phyloP scores from a whole-genome alignment of 441 rosid species.

The Pelargonium fulgidum region DNA sequence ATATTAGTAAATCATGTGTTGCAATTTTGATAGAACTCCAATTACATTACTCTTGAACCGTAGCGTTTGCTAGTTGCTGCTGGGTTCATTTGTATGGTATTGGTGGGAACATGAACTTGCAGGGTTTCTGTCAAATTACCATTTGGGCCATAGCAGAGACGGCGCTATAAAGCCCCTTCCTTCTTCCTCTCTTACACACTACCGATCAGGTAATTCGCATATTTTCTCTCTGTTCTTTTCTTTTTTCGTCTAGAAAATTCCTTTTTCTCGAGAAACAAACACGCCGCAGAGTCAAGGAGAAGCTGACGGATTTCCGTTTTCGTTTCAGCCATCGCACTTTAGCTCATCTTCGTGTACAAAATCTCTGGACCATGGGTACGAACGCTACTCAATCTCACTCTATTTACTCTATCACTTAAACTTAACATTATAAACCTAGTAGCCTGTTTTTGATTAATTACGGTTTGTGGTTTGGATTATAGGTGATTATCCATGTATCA shows the following conservation, averaged over 20 bases:
- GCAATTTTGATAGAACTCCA: too few species aligned
- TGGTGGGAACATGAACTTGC: too few species aligned
- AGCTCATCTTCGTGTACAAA: background rate
- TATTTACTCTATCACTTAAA: background rate
- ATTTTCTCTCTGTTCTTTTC: background rate
- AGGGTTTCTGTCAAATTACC: background rate
- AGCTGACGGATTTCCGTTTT: background rate
- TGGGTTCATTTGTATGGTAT: too few species aligned
- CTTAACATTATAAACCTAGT: background rate
- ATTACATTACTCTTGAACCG: too few species aligned
- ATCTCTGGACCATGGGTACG: background rate
- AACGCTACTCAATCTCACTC: background rate
- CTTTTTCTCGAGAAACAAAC: conserved; percentile 4
- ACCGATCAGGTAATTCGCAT: background rate
- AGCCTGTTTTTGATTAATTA: background rate
- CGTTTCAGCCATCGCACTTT: background rate
- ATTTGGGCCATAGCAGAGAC: background rate
- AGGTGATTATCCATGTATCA: background rate
- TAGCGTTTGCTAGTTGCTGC: too few species aligned
- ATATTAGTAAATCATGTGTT: too few species aligned
- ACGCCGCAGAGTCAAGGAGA: background rate
- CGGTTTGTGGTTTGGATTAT: background rate
- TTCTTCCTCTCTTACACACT: background rate
- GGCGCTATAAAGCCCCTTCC: background rate
- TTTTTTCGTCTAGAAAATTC: background rate